phyloP scores from a whole-genome alignment of 331 rosid genomes.

The Pyrus hybrid region DNA sequence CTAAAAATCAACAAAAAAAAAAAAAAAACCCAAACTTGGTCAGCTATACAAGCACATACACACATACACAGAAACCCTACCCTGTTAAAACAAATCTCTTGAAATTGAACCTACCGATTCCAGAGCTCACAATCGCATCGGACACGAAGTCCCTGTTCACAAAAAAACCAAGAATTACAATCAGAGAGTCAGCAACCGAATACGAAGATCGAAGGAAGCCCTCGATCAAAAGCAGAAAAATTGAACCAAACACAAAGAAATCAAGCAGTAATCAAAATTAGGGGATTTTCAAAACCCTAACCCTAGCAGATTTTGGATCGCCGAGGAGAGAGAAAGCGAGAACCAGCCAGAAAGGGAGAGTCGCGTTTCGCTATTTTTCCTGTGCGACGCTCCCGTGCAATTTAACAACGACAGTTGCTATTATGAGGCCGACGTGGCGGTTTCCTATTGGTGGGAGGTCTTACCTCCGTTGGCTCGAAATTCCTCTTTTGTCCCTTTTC shows the following conservation, averaged over 20 bases:
- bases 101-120: conserved; percentile 48
- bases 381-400: background rate
- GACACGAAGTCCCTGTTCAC: conserved; percentile 24
- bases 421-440: conserved; percentile 37
- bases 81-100: conserved; percentile 21
- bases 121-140: conserved; percentile 47
- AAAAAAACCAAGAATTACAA: background rate
- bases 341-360: conserved; percentile 19
- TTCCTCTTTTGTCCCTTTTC: conserved; percentile 37
- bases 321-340: conserved; percentile 32
- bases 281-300: conserved; percentile 40
- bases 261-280: background rate
- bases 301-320: conserved; percentile 44
- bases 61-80: conserved; percentile 4
- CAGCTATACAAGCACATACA: background rate
- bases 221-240: background rate
- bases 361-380: conserved; percentile 21
- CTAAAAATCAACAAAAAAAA: background rate
- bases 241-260: background rate
- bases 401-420: conserved; percentile 16
- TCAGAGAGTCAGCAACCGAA: background rate
- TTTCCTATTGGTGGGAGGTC: conserved; percentile 15
- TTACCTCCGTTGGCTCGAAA: background rate
- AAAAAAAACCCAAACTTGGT: background rate
- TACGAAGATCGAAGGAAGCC: background rate